Evolutionary conservation across 352 stramenopile genomes (phyloP).

Genomic region (Phytophthora kernoviae): DNA sequence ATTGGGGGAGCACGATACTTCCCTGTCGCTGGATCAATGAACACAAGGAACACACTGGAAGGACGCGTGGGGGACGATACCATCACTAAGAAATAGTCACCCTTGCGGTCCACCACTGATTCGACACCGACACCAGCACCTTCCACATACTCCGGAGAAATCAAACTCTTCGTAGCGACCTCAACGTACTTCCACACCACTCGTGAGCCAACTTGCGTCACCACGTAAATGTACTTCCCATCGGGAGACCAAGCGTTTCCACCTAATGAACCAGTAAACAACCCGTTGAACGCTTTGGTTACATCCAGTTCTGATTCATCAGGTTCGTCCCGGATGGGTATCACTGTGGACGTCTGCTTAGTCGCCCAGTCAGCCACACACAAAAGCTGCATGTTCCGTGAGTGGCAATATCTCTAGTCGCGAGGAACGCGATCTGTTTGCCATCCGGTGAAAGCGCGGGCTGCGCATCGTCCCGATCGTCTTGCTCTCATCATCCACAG

Average conservation of each 20-base stretch:
- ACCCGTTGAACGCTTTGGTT: slow-evolving; percentile 66
- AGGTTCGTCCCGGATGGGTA: slow-evolving; percentile 68
- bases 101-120: slow-evolving; percentile 50
- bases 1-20: slow-evolving; percentile 42
- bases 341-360: slow-evolving; percentile 60
- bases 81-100: slow-evolving; percentile 49
- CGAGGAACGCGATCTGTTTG: slow-evolving; percentile 68
- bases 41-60: slow-evolving; percentile 60
- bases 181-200: slow-evolving; percentile 75
- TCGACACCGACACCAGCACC: slow-evolving; percentile 49
- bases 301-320: slow-evolving; percentile 29
- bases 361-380: slow-evolving; percentile 66
- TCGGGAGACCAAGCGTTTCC: slow-evolving; percentile 65
- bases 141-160: slow-evolving; percentile 62
- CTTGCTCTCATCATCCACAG: slow-evolving; percentile 40
- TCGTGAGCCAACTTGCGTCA: slow-evolving; percentile 71
- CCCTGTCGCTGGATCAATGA: slow-evolving; percentile 49
- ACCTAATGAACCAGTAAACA: slow-evolving; percentile 63
- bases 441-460: slow-evolving; percentile 75
- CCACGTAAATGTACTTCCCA: slow-evolving; percentile 62
- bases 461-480: slow-evolving; percentile 57
- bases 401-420: slow-evolving; percentile 67
- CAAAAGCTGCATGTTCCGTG: slow-evolving; percentile 81
- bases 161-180: slow-evolving; percentile 48
- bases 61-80: slow-evolving; percentile 61